Conservation (phyloP, 345 rosid genomes). For the Sisymbrium altissimum region DNA sequence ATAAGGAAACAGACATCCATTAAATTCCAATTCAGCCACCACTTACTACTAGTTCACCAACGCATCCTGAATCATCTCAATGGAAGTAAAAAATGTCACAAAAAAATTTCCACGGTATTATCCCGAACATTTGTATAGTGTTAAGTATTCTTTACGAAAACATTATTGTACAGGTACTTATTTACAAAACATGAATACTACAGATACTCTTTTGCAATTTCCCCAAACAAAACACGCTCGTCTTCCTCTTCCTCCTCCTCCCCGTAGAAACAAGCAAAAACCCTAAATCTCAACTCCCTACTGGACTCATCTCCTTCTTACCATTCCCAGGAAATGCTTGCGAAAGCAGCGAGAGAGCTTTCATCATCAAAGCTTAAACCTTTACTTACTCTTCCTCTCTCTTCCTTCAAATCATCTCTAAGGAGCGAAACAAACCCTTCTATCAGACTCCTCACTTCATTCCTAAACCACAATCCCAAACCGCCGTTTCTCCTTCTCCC, state of each 20-base stretch:
- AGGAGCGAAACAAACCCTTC: constrained; percentile 1
- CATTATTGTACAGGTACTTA: not conserved
- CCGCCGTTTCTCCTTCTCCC: constrained; percentile 18
- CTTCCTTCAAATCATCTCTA: constrained; percentile 20
- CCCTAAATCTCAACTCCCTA: constrained; percentile 19
- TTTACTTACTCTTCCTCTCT: constrained; percentile 32
- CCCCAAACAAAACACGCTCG: constrained; percentile 12
- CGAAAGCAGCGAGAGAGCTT: constrained; percentile 44
- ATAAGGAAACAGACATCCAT: too few relatives aligned
- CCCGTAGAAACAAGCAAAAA: not conserved
- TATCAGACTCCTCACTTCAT: not conserved
- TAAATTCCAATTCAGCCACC: too few relatives aligned
- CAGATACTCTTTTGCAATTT: not conserved
- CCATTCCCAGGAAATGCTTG: constrained; percentile 35
- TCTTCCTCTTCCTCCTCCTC: constrained; percentile 9
- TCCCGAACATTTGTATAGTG: too few relatives aligned
- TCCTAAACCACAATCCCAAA: constrained; percentile 6
- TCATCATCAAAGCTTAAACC: constrained; percentile 51
- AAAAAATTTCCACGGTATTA: too few relatives aligned
- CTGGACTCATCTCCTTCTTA: not conserved
- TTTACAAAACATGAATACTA: not conserved
- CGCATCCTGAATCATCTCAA: too few relatives aligned
- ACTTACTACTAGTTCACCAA: too few relatives aligned
- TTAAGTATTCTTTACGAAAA: not conserved
- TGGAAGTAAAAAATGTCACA: too few relatives aligned